Conservation (phyloP, 2,329 filamentous ascomycete species). For the Fusarium haematococcum region DNA sequence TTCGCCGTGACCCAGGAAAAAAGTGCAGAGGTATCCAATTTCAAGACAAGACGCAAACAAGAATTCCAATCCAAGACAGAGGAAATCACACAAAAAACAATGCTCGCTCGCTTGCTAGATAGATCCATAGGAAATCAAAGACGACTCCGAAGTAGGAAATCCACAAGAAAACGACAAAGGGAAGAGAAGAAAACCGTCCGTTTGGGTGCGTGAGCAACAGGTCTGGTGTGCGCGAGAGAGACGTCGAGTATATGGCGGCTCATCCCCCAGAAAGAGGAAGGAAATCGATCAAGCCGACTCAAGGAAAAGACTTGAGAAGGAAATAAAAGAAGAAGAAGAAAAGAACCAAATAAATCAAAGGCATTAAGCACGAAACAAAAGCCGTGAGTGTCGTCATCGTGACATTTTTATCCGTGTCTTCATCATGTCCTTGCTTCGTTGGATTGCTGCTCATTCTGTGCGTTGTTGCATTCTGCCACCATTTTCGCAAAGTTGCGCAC, state of each 20-base stretch:
- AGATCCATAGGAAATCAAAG: conserved; percentile 47
- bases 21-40: conserved; percentile 41
- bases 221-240: conserved; percentile 54
- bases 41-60: conserved; percentile 35
- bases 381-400: conserved; percentile 52
- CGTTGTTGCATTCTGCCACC: conserved; percentile 78
- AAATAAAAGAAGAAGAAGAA: conserved; percentile 23
- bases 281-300: conserved; percentile 36
- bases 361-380: conserved; percentile 27
- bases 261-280: conserved; percentile 40
- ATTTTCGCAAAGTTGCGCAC: conserved; percentile 93
- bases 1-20: conserved; percentile 38
- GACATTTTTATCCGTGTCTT: conserved; percentile 49
- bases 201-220: conserved; percentile 63
- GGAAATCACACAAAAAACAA: conserved; percentile 50
- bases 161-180: conserved; percentile 46
- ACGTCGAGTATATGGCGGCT: conserved; percentile 47
- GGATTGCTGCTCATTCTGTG: conserved; percentile 57
- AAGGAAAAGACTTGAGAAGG: conserved; percentile 37
- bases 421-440: conserved; percentile 56
- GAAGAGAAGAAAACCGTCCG: conserved; percentile 48
- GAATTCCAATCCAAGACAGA: conserved; percentile 37
- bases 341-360: conserved; percentile 29
- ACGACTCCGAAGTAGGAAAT: conserved; percentile 47
- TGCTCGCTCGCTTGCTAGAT: conserved; percentile 52